Conservation (phyloP, 2,329 filamentous ascomycete genomes). For the Talaromyces islandicus region DNA sequence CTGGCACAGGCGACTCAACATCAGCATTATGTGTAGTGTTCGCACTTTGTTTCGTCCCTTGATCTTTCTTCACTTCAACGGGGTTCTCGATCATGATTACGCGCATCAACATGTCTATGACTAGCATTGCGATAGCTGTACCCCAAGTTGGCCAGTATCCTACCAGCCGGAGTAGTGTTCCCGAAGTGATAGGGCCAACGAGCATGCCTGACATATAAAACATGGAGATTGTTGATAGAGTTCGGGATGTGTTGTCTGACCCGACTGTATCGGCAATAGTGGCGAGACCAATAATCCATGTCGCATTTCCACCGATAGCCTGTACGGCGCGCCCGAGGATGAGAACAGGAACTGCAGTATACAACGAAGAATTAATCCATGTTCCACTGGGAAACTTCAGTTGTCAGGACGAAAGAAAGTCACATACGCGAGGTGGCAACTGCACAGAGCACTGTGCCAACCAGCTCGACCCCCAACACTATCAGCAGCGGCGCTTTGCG, state of each 20-base stretch:
- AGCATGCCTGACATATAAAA: conserved; percentile 21
- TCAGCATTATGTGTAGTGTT: neutral
- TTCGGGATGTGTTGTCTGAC: conserved; percentile 20
- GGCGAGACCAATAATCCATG: conserved; percentile 29
- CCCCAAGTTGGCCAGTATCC: conserved; percentile 27
- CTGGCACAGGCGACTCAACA: neutral
- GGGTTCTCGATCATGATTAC: conserved; percentile 23
- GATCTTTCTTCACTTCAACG: conserved; percentile 2
- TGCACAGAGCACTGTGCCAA: conserved; percentile 22
- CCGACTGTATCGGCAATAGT: conserved; percentile 23
- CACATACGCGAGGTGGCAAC: conserved; percentile 18
- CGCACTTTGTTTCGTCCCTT: neutral
- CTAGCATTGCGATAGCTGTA: conserved; percentile 19
- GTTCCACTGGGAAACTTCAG: neutral
- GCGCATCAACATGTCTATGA: conserved; percentile 23
- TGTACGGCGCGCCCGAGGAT: conserved; percentile 25
- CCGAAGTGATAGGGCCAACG: conserved; percentile 22
- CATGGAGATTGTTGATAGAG: conserved; percentile 19
- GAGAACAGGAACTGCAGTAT: conserved; percentile 16
- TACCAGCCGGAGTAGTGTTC: conserved; percentile 19
- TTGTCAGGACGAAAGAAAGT: neutral
- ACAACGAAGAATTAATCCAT: neutral
- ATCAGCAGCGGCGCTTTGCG: conserved; percentile 20
- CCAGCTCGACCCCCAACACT: conserved; percentile 18
- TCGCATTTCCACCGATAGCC: conserved; percentile 19